Evolutionary conservation across 768 basidiomycete genomes (phyloP).

Genomic region (Pisolithus sp.): DNA sequence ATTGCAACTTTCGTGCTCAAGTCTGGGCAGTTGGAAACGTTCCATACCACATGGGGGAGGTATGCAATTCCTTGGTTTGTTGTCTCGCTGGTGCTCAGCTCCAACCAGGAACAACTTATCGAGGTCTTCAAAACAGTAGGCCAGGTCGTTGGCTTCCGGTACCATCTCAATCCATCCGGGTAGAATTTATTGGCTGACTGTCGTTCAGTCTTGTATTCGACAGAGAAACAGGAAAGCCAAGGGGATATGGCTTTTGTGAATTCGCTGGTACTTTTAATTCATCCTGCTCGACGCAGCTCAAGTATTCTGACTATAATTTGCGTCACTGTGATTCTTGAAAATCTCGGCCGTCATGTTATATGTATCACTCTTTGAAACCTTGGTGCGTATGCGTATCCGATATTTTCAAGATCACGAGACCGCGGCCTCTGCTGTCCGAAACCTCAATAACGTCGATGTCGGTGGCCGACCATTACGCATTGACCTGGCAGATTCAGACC

Average conservation of each 20-base stretch:
- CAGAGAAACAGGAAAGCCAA: constrained; percentile 89
- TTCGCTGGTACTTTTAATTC: constrained; percentile 67
- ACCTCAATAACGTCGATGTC: constrained; percentile 88
- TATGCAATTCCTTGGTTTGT: constrained; percentile 13
- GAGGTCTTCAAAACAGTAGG: constrained; percentile 87
- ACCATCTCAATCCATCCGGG: background rate
- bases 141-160: constrained; percentile 87
- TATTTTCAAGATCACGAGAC: constrained; percentile 80
- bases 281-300: constrained; percentile 21
- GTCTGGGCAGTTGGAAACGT: constrained; percentile 68
- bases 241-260: constrained; percentile 92
- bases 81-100: constrained; percentile 4
- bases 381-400: background rate
- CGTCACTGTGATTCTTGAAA: background rate
- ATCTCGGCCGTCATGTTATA: background rate
- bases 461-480: constrained; percentile 91
- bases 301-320: constrained; percentile 34
- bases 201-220: constrained; percentile 72
- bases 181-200: constrained; percentile 2
- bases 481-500: constrained; percentile 90
- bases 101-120: constrained; percentile 65
- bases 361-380: constrained; percentile 12
- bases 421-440: constrained; percentile 90
- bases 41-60: constrained; percentile 85
- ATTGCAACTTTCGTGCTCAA: constrained; percentile 1